phyloP scores from a whole-genome alignment of 2,329 filamentous ascomycete genomes.

The Colletotrichum cordylinicola region DNA sequence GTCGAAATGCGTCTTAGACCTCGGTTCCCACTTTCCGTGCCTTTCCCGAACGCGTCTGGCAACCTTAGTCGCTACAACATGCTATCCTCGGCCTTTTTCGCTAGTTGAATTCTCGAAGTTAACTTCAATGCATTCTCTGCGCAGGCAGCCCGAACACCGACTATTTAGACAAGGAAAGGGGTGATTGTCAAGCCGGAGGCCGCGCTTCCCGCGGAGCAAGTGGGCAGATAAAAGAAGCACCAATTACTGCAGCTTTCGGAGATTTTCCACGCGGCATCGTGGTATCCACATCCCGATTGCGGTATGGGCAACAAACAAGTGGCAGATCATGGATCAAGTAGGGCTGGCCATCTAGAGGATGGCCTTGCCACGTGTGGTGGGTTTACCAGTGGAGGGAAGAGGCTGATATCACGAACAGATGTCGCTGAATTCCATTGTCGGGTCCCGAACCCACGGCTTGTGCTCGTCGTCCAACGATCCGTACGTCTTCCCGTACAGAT shows the following conservation, averaged over 20 bases:
- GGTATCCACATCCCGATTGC: not conserved
- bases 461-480: conserved; percentile 39
- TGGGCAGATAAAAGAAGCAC: not conserved
- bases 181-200: not conserved
- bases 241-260: not conserved
- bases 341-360: not conserved
- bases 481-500: conserved; percentile 36
- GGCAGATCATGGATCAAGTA: not conserved
- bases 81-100: not conserved
- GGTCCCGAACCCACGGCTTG: conserved; percentile 34
- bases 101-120: not conserved
- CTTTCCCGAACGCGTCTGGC: not conserved
- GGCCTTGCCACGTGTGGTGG: not conserved
- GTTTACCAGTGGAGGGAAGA: not conserved
- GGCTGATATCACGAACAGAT: not conserved
- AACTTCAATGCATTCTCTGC: not conserved
- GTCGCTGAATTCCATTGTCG: not conserved
- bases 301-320: not conserved
- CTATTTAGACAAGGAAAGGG: not conserved
- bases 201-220: not conserved
- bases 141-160: not conserved
- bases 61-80: not conserved
- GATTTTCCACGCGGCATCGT: not conserved
- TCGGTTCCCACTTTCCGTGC: not conserved
- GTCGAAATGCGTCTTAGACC: not conserved